Evolutionary conservation across 495 filamentous ascomycete species (phyloP).

Genomic region (Penicillium cinerascens): DNA sequence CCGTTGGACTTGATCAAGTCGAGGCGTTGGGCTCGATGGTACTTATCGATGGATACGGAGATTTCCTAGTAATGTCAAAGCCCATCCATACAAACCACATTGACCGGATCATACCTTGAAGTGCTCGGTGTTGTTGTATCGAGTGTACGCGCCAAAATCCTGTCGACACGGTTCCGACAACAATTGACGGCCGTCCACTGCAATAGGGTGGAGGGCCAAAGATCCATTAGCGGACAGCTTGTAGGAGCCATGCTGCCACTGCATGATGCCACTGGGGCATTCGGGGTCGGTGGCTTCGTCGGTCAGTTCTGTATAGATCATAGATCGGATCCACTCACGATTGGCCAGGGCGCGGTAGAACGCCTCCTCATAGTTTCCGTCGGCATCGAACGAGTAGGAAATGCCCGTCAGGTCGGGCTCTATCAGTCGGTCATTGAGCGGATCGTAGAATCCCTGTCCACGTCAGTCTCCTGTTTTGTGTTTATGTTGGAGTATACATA

Average conservation of each 20-base stretch:
- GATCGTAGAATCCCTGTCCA: slow-evolving; percentile 68
- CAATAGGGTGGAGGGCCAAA: slow-evolving; percentile 59
- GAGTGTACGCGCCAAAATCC: slow-evolving; percentile 53
- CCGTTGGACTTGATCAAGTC: slow-evolving; percentile 65
- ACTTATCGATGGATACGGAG: slow-evolving; percentile 57
- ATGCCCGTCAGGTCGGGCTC: slow-evolving; percentile 73
- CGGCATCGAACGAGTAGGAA: slow-evolving; percentile 73
- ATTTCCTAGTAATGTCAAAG: slow-evolving; percentile 51
- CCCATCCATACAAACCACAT: not conserved
- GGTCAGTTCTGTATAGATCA: slow-evolving; percentile 1
- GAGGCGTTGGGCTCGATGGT: slow-evolving; percentile 60
- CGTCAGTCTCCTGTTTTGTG: slow-evolving; percentile 2
- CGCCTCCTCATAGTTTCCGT: slow-evolving; percentile 71
- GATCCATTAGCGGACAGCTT: slow-evolving; percentile 53
- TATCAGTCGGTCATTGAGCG: slow-evolving; percentile 61
- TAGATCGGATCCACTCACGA: slow-evolving; percentile 45
- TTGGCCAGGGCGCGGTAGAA: slow-evolving; percentile 72
- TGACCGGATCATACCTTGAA: slow-evolving; percentile 50
- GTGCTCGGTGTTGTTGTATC: slow-evolving; percentile 66
- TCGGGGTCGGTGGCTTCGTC: slow-evolving; percentile 54
- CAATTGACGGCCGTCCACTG: slow-evolving; percentile 68
- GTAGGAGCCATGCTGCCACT: slow-evolving; percentile 75
- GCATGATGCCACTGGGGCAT: slow-evolving; percentile 68
- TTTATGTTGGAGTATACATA: slow-evolving; percentile 31
- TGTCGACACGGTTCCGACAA: slow-evolving; percentile 63